Evolutionary conservation across 192 early-diverging fungal genomes (phyloP).

Genomic region (Allomyces arbusculus): DNA sequence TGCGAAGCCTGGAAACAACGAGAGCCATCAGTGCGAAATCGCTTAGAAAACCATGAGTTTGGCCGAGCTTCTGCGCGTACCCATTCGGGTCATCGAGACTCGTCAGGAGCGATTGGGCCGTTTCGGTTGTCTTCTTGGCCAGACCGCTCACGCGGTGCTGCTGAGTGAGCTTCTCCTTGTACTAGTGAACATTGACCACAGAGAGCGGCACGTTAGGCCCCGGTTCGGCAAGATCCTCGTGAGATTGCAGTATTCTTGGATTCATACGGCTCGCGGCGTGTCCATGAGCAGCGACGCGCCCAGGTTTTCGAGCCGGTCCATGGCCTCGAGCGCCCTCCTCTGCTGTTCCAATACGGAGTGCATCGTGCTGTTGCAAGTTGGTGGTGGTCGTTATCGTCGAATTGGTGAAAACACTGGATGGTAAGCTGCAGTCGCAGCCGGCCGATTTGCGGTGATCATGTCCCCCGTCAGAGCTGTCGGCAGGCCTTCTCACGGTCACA

Average conservation of each 20-base stretch:
- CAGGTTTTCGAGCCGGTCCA: neutral
- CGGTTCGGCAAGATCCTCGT: no score
- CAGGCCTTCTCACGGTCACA: no score
- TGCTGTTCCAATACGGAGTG: neutral
- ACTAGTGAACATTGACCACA: slow-evolving; percentile 9
- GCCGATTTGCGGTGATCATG: neutral
- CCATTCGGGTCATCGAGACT: slow-evolving; percentile 55
- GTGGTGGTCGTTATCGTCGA: no score
- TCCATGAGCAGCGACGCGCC: neutral
- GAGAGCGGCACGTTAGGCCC: neutral
- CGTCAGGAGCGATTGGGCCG: slow-evolving; percentile 35
- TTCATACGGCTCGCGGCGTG: neutral
- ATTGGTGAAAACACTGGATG: no score
- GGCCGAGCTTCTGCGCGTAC: slow-evolving; percentile 12
- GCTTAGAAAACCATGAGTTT: neutral
- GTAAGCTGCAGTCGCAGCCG: neutral
- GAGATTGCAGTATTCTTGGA: neutral
- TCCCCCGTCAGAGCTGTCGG: no score
- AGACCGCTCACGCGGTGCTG: slow-evolving; percentile 58
- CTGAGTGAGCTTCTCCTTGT: slow-evolving; percentile 57
- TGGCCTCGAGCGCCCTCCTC: neutral
- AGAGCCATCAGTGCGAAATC: neutral
- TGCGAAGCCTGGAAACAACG: slow-evolving; percentile 22
- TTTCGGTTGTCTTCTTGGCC: slow-evolving; percentile 45
- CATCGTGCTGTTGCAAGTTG: neutral